Conservation (phyloP, 2,329 filamentous ascomycete species). For the Coniochaeta sp. region DNA sequence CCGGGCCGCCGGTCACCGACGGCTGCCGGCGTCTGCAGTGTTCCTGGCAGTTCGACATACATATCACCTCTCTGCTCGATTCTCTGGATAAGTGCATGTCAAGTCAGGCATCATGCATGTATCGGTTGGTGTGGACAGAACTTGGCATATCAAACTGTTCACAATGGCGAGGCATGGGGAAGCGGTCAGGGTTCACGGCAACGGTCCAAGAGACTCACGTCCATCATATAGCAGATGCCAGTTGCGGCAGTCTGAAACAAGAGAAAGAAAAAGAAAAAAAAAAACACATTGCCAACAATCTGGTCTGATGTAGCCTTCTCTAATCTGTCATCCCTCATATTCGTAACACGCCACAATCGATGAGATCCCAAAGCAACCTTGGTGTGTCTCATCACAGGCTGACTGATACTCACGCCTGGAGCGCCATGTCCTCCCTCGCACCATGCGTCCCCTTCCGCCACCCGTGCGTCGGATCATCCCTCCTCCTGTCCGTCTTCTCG, state of each 20-base stretch:
- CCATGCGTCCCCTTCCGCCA: conserved; percentile 53
- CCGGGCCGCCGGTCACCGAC: not conserved
- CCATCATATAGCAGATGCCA: not conserved
- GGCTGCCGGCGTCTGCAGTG: not conserved
- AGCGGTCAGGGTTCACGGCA: not conserved
- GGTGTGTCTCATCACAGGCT: not conserved
- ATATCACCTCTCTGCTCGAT: not conserved
- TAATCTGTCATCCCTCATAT: not conserved
- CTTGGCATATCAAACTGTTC: no score
- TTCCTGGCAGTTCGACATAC: not conserved
- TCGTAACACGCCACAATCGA: not conserved
- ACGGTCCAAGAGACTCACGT: not conserved
- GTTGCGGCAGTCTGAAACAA: not conserved
- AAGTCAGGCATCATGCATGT: not conserved
- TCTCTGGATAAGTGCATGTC: no score
- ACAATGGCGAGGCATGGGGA: no score
- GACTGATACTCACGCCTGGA: conserved; percentile 38
- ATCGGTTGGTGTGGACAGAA: no score
- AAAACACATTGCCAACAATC: not conserved
- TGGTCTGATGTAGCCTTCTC: not conserved
- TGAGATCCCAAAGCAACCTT: not conserved
- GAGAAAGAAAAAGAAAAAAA: no score
- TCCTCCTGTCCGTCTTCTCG: conserved; percentile 41
- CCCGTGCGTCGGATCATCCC: conserved; percentile 44
- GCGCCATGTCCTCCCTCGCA: conserved; percentile 48